phyloP scores from a whole-genome alignment of 306 rosid species.

The Lathyrus oleraceus region DNA sequence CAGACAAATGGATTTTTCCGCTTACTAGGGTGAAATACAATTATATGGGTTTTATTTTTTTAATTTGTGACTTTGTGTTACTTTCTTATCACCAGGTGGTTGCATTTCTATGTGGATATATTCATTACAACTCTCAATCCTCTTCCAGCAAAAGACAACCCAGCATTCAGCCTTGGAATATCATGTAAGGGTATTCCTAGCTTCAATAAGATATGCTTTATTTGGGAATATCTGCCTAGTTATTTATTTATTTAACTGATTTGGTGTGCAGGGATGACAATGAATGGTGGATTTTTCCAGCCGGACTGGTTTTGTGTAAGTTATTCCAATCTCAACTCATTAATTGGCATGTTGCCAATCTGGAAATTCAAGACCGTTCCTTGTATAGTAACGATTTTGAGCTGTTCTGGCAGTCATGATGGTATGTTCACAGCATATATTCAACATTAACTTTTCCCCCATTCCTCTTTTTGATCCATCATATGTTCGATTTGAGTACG shows the following conservation, averaged over 20 bases:
- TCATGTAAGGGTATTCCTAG: conserved; percentile 67
- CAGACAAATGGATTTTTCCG: not conserved
- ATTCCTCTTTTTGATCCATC: conserved; percentile 34
- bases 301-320: conserved; percentile 87
- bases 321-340: conserved; percentile 82
- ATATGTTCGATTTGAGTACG: conserved; percentile 31
- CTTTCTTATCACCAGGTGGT: conserved; percentile 61
- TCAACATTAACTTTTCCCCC: conserved; percentile 46
- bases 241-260: conserved; percentile 17
- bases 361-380: conserved; percentile 99
- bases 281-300: conserved; percentile 97
- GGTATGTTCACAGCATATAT: conserved; percentile 45
- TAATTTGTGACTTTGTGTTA: conserved; percentile 15
- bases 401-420: conserved; percentile 97
- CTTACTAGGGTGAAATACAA: conserved; percentile 3
- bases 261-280: conserved; percentile 84
- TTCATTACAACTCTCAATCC: conserved; percentile 69
- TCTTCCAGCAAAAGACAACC: conserved; percentile 60
- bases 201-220: conserved; percentile 9
- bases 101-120: conserved; percentile 89
- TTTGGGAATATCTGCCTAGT: conserved; percentile 17
- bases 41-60: not conserved
- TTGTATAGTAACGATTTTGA: conserved; percentile 93
- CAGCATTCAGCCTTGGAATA: conserved; percentile 78
- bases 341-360: conserved; percentile 96